phyloP scores from a whole-genome alignment of 495 filamentous ascomycete genomes.

The Aspergillus panamensis region DNA sequence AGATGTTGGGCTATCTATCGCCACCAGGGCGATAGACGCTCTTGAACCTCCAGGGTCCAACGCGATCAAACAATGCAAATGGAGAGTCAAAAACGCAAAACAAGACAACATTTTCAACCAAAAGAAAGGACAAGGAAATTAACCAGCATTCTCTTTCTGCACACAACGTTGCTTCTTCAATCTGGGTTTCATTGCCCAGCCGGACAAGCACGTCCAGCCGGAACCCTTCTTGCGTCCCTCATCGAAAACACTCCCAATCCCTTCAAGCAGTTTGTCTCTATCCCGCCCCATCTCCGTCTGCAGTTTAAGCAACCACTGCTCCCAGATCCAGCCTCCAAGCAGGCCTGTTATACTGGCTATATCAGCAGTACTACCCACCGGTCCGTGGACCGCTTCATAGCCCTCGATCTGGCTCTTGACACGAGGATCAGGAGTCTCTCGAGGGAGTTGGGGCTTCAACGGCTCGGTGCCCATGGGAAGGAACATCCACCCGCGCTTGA shows the following conservation, averaged over 20 bases:
- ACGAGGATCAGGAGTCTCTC: conserved; percentile 52
- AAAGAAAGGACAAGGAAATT: not conserved
- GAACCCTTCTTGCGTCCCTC: conserved; percentile 76
- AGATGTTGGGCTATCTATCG: not conserved
- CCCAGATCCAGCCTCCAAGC: conserved; percentile 89
- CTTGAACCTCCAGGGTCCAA: conserved; percentile 10
- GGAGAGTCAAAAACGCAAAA: conserved; percentile 1
- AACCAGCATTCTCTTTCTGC: conserved; percentile 1
- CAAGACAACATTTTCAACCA: not conserved
- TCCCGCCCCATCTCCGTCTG: conserved; percentile 77
- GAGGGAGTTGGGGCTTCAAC: conserved; percentile 35
- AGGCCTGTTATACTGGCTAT: conserved; percentile 73
- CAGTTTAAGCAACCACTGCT: conserved; percentile 88
- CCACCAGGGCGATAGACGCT: conserved; percentile 4
- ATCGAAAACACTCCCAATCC: conserved; percentile 74
- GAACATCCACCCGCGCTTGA: conserved; percentile 86
- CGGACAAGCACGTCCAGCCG: conserved; percentile 82
- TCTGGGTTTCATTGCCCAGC: conserved; percentile 84
- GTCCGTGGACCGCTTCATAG: conserved; percentile 60
- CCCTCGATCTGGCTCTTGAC: conserved; percentile 48
- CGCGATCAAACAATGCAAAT: not conserved
- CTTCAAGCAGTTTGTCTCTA: conserved; percentile 63
- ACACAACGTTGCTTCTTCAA: conserved; percentile 18
- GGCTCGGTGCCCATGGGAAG: conserved; percentile 76
- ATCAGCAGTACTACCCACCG: conserved; percentile 70